phyloP scores from a whole-genome alignment of 192 early-diverging fungal genomes.

The Linderina pennispora region DNA sequence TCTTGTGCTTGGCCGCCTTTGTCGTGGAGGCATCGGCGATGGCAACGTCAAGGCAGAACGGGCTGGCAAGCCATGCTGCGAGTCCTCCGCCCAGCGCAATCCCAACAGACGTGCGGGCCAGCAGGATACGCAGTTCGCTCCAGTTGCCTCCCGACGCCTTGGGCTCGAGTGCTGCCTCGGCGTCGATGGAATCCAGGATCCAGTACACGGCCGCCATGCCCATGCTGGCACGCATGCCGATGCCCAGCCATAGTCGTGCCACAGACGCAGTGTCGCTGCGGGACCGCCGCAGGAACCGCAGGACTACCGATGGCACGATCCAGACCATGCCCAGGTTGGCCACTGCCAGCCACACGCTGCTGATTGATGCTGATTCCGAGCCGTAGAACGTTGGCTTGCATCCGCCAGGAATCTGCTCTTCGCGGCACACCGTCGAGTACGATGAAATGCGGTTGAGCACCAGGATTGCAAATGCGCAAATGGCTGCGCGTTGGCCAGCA shows the following conservation, averaged over 20 bases:
- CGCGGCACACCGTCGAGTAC: slow-evolving; percentile 75
- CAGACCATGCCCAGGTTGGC: slow-evolving; percentile 27
- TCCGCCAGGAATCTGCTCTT: slow-evolving; percentile 75
- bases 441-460: slow-evolving; percentile 51
- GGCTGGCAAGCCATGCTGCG: slow-evolving; percentile 49
- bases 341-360: slow-evolving; percentile 9
- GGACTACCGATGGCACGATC: slow-evolving; percentile 34
- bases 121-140: slow-evolving; percentile 42
- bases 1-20: background rate
- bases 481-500: slow-evolving; percentile 31
- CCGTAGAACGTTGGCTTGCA: slow-evolving; percentile 82
- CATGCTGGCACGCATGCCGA: slow-evolving; percentile 52
- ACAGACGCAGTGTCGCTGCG: slow-evolving; percentile 52
- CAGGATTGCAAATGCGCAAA: slow-evolving; percentile 48
- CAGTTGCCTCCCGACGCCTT: slow-evolving; percentile 13
- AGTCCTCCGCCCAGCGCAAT: slow-evolving; percentile 49
- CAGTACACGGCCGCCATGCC: slow-evolving; percentile 51
- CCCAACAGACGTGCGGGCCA: slow-evolving; percentile 52
- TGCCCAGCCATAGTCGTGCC: slow-evolving; percentile 46
- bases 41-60: slow-evolving; percentile 50
- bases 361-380: slow-evolving; percentile 34
- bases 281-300: slow-evolving; percentile 36
- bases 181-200: slow-evolving; percentile 46
- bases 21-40: no score
- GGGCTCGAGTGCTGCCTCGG: background rate